phyloP scores from a whole-genome alignment of 2,329 filamentous ascomycete genomes.

The Pseudocercospora fuligena region DNA sequence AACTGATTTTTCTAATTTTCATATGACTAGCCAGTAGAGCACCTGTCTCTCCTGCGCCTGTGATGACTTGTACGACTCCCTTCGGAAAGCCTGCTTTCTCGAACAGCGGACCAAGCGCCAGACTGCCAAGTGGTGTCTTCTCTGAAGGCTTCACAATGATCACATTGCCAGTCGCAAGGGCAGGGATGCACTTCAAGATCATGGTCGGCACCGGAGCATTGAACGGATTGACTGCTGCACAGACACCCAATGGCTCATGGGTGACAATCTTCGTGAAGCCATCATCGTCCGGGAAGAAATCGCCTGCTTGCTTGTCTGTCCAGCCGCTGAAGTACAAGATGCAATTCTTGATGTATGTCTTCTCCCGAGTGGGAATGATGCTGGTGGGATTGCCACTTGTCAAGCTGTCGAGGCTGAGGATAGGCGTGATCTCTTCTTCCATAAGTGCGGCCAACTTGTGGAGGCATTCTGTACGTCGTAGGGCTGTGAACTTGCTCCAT shows the following conservation, averaged over 20 bases:
- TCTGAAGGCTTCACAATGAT: constrained; percentile 48
- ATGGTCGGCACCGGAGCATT: constrained; percentile 59
- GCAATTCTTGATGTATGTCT: constrained; percentile 27
- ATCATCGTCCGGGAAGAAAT: constrained; percentile 43
- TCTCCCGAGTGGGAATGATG: constrained; percentile 21
- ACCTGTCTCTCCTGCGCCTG: constrained; percentile 64
- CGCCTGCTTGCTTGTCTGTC: constrained; percentile 24
- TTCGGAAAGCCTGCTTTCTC: constrained; percentile 62
- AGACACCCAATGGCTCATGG: constrained; percentile 24
- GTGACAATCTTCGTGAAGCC: constrained; percentile 31
- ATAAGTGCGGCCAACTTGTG: constrained; percentile 40
- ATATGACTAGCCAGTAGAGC: constrained; percentile 63
- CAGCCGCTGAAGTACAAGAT: constrained; percentile 23
- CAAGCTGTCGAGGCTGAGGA: constrained; percentile 41
- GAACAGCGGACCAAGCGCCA: constrained; percentile 63
- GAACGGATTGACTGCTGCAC: constrained; percentile 26
- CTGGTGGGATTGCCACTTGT: constrained; percentile 22
- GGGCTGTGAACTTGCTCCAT: constrained; percentile 43
- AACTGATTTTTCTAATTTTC: constrained; percentile 64
- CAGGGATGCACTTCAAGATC: constrained; percentile 60
- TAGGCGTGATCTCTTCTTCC: constrained; percentile 34
- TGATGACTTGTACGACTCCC: constrained; percentile 64
- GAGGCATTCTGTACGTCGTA: constrained; percentile 36
- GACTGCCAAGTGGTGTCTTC: constrained; percentile 60
- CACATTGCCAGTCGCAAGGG: constrained; percentile 55